These are phyloP conservation scores for Quercus rubra DNA, from an alignment of 306 rosid species.

Conservation along the genomic window DNA sequence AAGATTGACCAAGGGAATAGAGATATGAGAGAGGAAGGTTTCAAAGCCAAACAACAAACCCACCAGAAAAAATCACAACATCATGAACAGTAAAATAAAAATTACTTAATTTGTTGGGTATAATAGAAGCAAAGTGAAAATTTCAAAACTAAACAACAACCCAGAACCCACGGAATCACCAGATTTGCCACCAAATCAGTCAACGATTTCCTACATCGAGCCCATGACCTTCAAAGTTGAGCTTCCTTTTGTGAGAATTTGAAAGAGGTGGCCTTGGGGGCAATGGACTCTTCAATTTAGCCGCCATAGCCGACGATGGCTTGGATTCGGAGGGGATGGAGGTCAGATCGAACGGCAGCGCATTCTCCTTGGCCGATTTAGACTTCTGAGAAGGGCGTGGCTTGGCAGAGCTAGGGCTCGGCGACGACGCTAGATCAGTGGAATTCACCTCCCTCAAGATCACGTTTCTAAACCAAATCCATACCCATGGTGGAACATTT, in stretches of 20 bases:
- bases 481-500: no score
- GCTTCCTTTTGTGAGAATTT: constrained; percentile 94
- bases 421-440: constrained; percentile 45
- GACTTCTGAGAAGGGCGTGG: constrained; percentile 46
- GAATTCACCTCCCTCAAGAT: constrained; percentile 47
- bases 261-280: constrained; percentile 85
- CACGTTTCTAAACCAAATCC: constrained; percentile 27
- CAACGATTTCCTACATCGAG: no score
- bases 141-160: no score
- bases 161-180: no score
- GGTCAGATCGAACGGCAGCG: constrained; percentile 67
- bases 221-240: constrained; percentile 29
- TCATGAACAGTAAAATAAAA: no score
- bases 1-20: no score
- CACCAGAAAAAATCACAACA: no score
- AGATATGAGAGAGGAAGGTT: no score
- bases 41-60: no score
- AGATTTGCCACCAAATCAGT: no score
- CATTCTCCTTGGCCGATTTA: constrained; percentile 67
- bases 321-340: constrained; percentile 29
- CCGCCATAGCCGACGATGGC: constrained; percentile 44
- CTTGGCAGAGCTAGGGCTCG: constrained; percentile 56
- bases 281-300: constrained; percentile 67
- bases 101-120: no score
- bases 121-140: no score